These are phyloP conservation scores for Antrodiella citrinella DNA, from an alignment of 768 basidiomycete species.

Conservation along the genomic window DNA sequence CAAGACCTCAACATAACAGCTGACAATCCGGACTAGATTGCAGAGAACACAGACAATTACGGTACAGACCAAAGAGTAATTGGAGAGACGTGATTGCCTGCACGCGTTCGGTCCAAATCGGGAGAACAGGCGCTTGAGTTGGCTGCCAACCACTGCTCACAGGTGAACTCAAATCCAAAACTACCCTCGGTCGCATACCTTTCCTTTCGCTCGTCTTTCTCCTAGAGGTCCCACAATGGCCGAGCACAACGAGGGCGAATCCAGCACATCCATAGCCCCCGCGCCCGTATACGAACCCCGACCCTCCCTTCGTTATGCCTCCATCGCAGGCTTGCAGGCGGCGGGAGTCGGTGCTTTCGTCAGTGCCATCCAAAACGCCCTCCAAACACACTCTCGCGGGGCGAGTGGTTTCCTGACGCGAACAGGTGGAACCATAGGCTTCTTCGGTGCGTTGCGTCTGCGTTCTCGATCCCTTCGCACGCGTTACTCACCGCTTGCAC, in stretches of 20 bases:
- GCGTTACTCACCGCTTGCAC: neutral
- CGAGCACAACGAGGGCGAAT: slow-evolving; percentile 11
- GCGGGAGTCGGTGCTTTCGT: slow-evolving; percentile 60
- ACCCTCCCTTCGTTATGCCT: slow-evolving; percentile 46
- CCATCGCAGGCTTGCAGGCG: slow-evolving; percentile 53
- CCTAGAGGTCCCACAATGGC: slow-evolving; percentile 13
- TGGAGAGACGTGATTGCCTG: neutral
- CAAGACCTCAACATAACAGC: too few relatives aligned
- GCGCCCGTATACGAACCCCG: slow-evolving; percentile 36
- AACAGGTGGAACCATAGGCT: slow-evolving; percentile 83
- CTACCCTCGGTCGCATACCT: slow-evolving; percentile 9
- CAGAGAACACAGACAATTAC: neutral
- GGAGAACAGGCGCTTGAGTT: neutral
- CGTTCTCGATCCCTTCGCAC: slow-evolving; percentile 4
- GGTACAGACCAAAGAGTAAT: neutral
- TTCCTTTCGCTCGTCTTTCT: slow-evolving; percentile 7
- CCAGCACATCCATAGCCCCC: slow-evolving; percentile 7
- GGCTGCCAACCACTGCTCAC: neutral
- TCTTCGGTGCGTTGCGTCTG: slow-evolving; percentile 61
- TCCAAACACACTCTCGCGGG: slow-evolving; percentile 68
- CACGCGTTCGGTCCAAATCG: neutral
- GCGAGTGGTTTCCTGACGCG: slow-evolving; percentile 83
- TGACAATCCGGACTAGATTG: too few relatives aligned
- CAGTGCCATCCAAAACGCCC: slow-evolving; percentile 72
- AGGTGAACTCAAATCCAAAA: too few relatives aligned